Conservation (phyloP, 257 asterid species). For the Penstemon newberryi region DNA sequence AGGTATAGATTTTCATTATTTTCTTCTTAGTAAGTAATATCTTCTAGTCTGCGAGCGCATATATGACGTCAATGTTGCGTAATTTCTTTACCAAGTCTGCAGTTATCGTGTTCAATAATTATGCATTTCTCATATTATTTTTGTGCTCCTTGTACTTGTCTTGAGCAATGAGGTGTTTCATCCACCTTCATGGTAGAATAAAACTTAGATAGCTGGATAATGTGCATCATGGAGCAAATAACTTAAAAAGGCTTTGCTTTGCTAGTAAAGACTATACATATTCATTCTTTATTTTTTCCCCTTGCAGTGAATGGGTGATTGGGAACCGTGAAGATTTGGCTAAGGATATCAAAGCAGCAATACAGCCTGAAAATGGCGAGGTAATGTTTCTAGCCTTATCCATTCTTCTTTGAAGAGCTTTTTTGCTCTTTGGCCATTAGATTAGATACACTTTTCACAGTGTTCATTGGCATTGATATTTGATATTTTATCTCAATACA, state of each 20-base stretch:
- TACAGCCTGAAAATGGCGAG: slow-evolving; percentile 97
- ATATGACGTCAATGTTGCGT: background rate
- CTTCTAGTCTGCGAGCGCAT: background rate
- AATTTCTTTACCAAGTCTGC: background rate
- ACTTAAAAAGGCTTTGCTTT: background rate
- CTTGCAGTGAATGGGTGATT: slow-evolving; percentile 95
- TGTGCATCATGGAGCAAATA: background rate
- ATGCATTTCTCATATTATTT: slow-evolving; percentile 11
- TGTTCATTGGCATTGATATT: slow-evolving; percentile 16
- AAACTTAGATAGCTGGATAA: slow-evolving; percentile 6
- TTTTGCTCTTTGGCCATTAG: slow-evolving; percentile 1
- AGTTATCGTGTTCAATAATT: slow-evolving; percentile 7
- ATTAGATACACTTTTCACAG: slow-evolving; percentile 14
- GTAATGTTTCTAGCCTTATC: slow-evolving; percentile 46
- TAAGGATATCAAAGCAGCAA: slow-evolving; percentile 82
- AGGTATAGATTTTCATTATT: slow-evolving; percentile 50
- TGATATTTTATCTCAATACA: slow-evolving; percentile 22
- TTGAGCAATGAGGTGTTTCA: slow-evolving; percentile 1
- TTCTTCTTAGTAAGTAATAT: slow-evolving; percentile 7
- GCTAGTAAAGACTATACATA: slow-evolving; percentile 6
- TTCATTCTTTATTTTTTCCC: slow-evolving; percentile 7
- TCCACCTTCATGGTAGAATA: background rate
- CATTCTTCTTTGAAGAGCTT: slow-evolving; percentile 2
- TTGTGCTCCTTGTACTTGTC: slow-evolving; percentile 8
- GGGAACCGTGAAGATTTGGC: slow-evolving; percentile 96